Conservation (phyloP, 225 moss, liverwort and hornwort species). For the Thuidium tamariscinum region DNA sequence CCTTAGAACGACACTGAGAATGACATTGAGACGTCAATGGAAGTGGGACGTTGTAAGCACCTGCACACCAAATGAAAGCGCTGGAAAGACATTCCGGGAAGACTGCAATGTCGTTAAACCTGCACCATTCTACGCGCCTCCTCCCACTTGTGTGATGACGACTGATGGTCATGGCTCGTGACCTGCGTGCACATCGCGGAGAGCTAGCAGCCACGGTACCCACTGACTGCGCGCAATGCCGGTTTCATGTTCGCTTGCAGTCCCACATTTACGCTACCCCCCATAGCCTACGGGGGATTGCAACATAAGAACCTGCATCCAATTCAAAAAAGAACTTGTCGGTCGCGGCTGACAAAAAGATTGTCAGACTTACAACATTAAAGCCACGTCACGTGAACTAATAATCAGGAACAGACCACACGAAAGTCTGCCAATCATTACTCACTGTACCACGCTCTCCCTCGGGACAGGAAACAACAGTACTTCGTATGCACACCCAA, state of each 20-base stretch:
- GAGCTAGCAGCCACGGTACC: neutral
- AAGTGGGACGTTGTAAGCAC: neutral
- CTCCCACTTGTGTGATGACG: neutral
- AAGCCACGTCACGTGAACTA: neutral
- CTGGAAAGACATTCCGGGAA: neutral
- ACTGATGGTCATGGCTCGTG: neutral
- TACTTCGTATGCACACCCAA: neutral
- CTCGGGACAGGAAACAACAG: neutral
- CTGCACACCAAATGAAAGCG: neutral
- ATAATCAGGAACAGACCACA: neutral
- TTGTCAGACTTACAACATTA: neutral
- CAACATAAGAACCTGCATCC: neutral
- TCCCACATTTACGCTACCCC: neutral
- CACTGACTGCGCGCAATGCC: neutral
- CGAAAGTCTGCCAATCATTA: neutral
- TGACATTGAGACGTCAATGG: neutral
- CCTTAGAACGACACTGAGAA: neutral
- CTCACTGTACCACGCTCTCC: neutral
- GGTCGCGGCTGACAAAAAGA: neutral
- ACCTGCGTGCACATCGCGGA: neutral
- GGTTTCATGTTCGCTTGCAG: neutral
- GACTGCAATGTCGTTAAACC: neutral
- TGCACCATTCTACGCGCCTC: neutral
- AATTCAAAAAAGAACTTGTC: neutral
- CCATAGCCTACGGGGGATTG: neutral